phyloP scores from a whole-genome alignment of 352 stramenopile species.

The Phytophthora tentaculata region DNA sequence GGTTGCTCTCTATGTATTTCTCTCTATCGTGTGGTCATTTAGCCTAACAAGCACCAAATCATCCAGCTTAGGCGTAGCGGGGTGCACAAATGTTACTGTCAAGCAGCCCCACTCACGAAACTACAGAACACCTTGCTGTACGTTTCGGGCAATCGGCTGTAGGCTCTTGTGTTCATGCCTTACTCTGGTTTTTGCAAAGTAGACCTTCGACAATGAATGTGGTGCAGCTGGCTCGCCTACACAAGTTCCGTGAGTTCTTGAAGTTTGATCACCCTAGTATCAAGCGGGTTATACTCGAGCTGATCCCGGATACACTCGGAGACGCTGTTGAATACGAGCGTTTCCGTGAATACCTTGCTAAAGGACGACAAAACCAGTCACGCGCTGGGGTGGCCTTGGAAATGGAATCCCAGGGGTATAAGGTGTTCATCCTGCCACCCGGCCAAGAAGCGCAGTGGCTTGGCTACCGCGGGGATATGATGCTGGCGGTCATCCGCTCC shows the following conservation, averaged over 20 bases:
- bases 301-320: constrained; percentile 48
- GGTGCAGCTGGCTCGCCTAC: constrained; percentile 59
- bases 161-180: too few species aligned
- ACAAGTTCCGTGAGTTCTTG: constrained; percentile 65
- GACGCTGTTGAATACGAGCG: constrained; percentile 60
- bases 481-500: constrained; percentile 72
- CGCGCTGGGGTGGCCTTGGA: constrained; percentile 60
- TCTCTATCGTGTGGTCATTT: background rate
- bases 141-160: background rate
- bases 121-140: constrained; percentile 11
- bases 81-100: constrained; percentile 56
- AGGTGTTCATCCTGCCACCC: constrained; percentile 75
- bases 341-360: constrained; percentile 60
- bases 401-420: constrained; percentile 68
- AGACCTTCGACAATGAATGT: constrained; percentile 65
- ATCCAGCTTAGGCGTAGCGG: constrained; percentile 64
- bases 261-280: constrained; percentile 56
- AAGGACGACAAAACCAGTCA: constrained; percentile 41
- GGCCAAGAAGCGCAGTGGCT: constrained; percentile 54
- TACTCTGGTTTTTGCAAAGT: background rate
- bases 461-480: constrained; percentile 64
- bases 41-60: constrained; percentile 37
- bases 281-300: constrained; percentile 62
- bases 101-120: constrained; percentile 35
- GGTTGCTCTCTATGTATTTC: constrained; percentile 19